These are phyloP conservation scores for Beta corolliflora DNA, from an alignment of 179 eudicot genomes.

Conservation along the genomic window DNA sequence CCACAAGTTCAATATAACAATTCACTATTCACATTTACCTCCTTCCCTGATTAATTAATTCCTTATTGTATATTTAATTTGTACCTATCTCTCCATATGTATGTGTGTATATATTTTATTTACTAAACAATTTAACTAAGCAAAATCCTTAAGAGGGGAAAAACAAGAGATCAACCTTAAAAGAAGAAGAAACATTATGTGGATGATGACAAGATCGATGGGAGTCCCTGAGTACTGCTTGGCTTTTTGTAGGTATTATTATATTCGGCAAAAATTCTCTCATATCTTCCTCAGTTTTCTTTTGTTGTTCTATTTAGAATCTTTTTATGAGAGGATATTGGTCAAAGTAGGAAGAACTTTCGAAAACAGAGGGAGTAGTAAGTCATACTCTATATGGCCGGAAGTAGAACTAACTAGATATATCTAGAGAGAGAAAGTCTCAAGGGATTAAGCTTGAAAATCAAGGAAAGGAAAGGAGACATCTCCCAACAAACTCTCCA, in stretches of 20 bases:
- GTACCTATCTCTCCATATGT: neutral
- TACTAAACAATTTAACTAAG: neutral
- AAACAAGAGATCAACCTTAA: neutral
- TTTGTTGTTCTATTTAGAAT: no score
- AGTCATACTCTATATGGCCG: no score
- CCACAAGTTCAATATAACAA: neutral
- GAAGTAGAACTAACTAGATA: neutral
- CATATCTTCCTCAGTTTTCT: no score
- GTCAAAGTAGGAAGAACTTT: no score
- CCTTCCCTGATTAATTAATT: neutral
- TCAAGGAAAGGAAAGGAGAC: conserved; percentile 36
- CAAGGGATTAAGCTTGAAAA: conserved; percentile 23
- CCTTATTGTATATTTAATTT: conserved; percentile 6
- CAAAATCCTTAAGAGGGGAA: conserved; percentile 5
- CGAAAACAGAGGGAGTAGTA: no score
- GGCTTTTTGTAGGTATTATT: neutral
- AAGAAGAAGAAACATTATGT: neutral
- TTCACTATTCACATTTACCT: conserved; percentile 15
- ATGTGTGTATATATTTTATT: neutral
- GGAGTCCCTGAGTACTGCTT: no score
- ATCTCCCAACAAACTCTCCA: conserved; percentile 40
- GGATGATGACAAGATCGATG: neutral
- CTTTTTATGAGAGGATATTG: no score
- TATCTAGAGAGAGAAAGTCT: neutral
- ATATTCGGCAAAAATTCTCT: neutral